Percentiles rank a stretch among this genome's conserved stretches.
Evolutionary conservation across 352 stramenopile genomes (phyloP).

Genomic region (Globisporangium yorkense): DNA sequence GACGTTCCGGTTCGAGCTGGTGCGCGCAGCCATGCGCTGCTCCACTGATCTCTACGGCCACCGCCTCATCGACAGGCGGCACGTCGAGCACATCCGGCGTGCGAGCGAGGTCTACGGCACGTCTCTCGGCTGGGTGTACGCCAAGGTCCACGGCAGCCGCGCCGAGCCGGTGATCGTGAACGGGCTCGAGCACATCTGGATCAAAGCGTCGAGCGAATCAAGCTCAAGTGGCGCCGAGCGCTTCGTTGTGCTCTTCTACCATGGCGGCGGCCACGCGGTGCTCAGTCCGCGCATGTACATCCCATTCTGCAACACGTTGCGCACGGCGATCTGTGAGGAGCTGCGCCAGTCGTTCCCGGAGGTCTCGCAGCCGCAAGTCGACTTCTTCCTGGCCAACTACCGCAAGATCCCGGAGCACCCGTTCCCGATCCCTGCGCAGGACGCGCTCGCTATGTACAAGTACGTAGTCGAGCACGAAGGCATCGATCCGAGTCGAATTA

Average conservation of each 20-base stretch:
- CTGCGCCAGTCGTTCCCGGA: conserved; percentile 1
- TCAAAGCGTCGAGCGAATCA: not conserved
- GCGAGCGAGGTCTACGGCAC: conserved; percentile 9
- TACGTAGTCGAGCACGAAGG: conserved; percentile 26
- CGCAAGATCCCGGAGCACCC: conserved; percentile 36
- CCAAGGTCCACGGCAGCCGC: conserved; percentile 10
- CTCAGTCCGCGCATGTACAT: conserved; percentile 38
- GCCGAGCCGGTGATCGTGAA: conserved; percentile 22
- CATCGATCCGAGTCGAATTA: conserved; percentile 26
- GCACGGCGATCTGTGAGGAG: conserved; percentile 17
- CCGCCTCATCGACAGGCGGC: conserved; percentile 14
- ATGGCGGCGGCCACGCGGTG: conserved; percentile 42
- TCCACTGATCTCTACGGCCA: conserved; percentile 18
- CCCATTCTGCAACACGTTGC: conserved; percentile 25
- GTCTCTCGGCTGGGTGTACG: not conserved
- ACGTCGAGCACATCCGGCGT: conserved; percentile 17
- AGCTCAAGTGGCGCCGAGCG: not conserved
- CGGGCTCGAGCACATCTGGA: conserved; percentile 35
- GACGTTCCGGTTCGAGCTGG: conserved; percentile 28
- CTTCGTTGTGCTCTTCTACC: conserved; percentile 18
- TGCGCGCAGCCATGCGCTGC: conserved; percentile 15
- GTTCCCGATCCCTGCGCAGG: conserved; percentile 30
- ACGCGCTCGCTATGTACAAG: conserved; percentile 32
- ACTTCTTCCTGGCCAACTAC: conserved; percentile 47
- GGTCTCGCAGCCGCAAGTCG: conserved; percentile 7